Evolutionary conservation across 2,329 filamentous ascomycete species (phyloP), one percentile per base, ranked within the genome.

Genomic region (Trichoderma atroviride): DNA sequence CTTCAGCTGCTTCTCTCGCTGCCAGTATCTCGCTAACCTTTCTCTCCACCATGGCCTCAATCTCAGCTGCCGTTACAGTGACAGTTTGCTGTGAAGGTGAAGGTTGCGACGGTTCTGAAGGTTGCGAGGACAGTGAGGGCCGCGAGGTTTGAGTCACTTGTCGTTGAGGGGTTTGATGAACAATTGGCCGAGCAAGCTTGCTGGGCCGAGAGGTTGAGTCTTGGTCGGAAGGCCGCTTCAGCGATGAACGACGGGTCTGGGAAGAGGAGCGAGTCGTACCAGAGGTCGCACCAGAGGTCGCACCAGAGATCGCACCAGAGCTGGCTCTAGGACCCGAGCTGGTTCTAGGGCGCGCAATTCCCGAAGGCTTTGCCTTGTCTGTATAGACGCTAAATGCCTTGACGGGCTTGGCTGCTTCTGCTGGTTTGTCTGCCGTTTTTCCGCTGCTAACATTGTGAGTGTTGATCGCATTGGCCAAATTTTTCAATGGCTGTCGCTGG

Each of bases 1-100:
- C 77, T 70, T 86, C 80, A 19, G 85, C 81, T 53, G 90, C 88
- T 40, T 74, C 73, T 65, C 91, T 88, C n/a, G 91, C 90, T 0
- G 94, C 93, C 1, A 98, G 84, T 43, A 96, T 94, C 81, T 97
- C 94, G 70, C 91, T 91, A 0, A 98, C 92, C 76, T 97, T 97
- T 74, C 91, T 92, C 79, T 97, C 92, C 1, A 98, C 93, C 81
- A 97, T 89, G 50, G 94, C 92, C 78, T 97, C 94, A 70, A 98
- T 96, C 64, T 90, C 90, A 14, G 89, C 91, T 22, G 89, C 87
- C 0, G 90, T 91, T 10, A 93, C 85, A 78, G 83, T 86, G 72
- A 79, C 75, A 71, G 72, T 77, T 35, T 74, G 69, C 27, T 74
- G 75, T 73, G 73, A 80, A 71, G 71, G 73, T 35, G 72, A 27